Conservation (phyloP, 139 green algal species). For the Chlamydomonas eustigma region DNA sequence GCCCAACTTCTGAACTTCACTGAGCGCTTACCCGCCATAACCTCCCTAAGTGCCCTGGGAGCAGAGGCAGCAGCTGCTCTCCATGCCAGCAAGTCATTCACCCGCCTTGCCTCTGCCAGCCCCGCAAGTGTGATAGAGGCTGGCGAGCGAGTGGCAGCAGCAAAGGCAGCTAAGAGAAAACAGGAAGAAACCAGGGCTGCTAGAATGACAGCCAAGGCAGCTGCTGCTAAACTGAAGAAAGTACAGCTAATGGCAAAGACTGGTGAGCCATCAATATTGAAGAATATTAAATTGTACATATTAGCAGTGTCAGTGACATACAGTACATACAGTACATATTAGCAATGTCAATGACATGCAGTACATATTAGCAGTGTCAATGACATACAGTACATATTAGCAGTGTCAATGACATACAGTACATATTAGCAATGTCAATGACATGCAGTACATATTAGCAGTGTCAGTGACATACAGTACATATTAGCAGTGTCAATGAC, state of each 20-base stretch:
- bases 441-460: too few species aligned
- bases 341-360: too few species aligned
- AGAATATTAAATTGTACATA: too few species aligned
- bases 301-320: too few species aligned
- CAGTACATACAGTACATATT: too few species aligned
- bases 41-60: neutral
- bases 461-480: too few species aligned
- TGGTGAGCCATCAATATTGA: too few species aligned
- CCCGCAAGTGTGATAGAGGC: neutral
- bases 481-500: too few species aligned
- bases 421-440: too few species aligned
- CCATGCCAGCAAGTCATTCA: neutral
- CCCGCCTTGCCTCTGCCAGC: neutral
- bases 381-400: too few species aligned
- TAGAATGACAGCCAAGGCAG: neutral
- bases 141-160: neutral
- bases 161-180: neutral
- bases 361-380: too few species aligned
- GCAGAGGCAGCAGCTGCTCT: neutral
- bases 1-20: conserved; percentile 18
- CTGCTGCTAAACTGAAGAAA: neutral
- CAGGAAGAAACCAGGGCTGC: neutral
- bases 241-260: neutral
- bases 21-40: neutral
- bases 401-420: too few species aligned